phyloP scores from a whole-genome alignment of 2,329 filamentous ascomycete genomes.

The Clonostachys chloroleuca region DNA sequence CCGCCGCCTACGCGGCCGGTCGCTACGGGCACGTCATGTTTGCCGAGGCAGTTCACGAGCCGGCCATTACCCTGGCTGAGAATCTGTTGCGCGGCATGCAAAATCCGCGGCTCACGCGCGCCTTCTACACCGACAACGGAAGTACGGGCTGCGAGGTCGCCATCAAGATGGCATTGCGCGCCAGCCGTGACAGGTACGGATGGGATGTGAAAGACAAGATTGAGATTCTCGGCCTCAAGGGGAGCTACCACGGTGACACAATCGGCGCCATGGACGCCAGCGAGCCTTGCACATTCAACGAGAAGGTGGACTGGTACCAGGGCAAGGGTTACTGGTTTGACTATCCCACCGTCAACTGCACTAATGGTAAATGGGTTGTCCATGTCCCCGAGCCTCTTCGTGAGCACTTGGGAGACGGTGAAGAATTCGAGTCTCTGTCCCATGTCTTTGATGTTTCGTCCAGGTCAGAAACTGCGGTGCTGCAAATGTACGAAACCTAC shows the following conservation, averaged over 20 bases:
- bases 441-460: constrained; percentile 56
- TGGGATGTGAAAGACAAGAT: constrained; percentile 57
- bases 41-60: constrained; percentile 73
- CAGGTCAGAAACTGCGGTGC: constrained; percentile 3
- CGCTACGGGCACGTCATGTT: constrained; percentile 90
- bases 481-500: constrained; percentile 47
- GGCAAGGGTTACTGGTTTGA: constrained; percentile 80
- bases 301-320: constrained; percentile 82
- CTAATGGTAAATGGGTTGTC: constrained; percentile 62
- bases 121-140: constrained; percentile 82
- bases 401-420: constrained; percentile 34
- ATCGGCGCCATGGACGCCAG: constrained; percentile 85
- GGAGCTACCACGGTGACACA: constrained; percentile 83
- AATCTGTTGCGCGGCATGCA: constrained; percentile 52
- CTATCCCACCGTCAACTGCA: constrained; percentile 67
- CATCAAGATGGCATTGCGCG: constrained; percentile 78
- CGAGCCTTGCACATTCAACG: constrained; percentile 73
- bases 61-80: constrained; percentile 66
- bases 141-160: constrained; percentile 83
- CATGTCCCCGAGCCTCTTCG: constrained; percentile 42
- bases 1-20: constrained; percentile 76
- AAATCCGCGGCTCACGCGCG: constrained; percentile 63
- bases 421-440: constrained; percentile 40
- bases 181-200: constrained; percentile 60
- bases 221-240: constrained; percentile 69